Evolutionary conservation across 306 rosid genomes (phyloP), one percentile per base, ranked within the genome.

Genomic region (Spatholobus suberectus): DNA sequence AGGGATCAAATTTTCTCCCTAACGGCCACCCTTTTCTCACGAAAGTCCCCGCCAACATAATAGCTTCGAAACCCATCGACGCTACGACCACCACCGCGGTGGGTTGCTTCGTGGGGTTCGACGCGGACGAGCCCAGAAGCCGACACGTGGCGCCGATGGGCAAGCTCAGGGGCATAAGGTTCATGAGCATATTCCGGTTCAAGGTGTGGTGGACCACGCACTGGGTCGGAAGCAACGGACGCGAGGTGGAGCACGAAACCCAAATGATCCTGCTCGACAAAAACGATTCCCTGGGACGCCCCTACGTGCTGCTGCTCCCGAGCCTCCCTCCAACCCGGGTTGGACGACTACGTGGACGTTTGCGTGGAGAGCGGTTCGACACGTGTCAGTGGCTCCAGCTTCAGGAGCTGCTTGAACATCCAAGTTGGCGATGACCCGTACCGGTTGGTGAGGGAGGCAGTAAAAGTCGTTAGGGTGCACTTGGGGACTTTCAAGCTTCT

Each of bases 181-280:
- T 92, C 85, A 87, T 80, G 86, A 90, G 93, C 73, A 78, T 94
- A 32, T 94, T 94, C 89, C 47, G 95, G 72, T 94, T 92, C 83
- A 94, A 94, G 55, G 85, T 89, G 12, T 92, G 98, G 97, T 92
- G 97, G 97, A 87, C 90, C 54, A 92, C 97, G 9, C 93, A 91
- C 3, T 86, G 97, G 94, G 52, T 38, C 1, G 97, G 98, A 41
- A 67, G 34, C 6, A 82, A 74, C n/a, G 98, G 98, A 0, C 74
- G 82, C 6, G 84, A 94, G 8, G 6, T 91, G 15, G 89, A 92
- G 54, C 85, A 89, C 21, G 97, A 94, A 52, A 94, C 98, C 23
- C 96, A 91, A 72, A 75, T 94, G 79, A 69, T 92, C 69, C 75
- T 94, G 1, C 44, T 92, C 1, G 91, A 92, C n/a, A 89, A 70